phyloP scores from a whole-genome alignment of 208 protist genomes.

The Leishmania martiniquensis region DNA sequence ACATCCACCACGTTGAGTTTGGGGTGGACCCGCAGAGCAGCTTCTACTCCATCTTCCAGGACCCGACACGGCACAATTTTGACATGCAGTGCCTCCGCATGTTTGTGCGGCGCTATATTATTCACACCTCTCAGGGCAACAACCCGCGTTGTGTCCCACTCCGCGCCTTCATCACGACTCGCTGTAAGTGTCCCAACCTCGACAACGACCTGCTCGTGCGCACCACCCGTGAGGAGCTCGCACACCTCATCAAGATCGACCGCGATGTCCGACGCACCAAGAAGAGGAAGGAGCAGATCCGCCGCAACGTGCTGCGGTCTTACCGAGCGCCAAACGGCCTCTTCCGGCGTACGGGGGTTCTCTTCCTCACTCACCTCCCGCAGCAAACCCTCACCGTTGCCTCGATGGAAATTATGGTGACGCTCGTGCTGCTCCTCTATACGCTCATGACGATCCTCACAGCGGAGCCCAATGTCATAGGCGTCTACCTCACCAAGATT shows the following conservation, averaged over 20 bases:
- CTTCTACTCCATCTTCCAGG: slow-evolving; percentile 69
- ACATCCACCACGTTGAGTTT: slow-evolving; percentile 81
- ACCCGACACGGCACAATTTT: slow-evolving; percentile 51
- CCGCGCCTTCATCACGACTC: slow-evolving; percentile 62
- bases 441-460: slow-evolving; percentile 33
- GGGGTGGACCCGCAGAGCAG: slow-evolving; percentile 47
- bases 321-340: slow-evolving; percentile 50
- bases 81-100: slow-evolving; percentile 89
- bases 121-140: slow-evolving; percentile 77
- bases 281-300: slow-evolving; percentile 31
- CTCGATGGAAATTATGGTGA: slow-evolving; percentile 45
- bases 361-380: slow-evolving; percentile 72
- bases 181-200: slow-evolving; percentile 56
- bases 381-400: slow-evolving; percentile 68
- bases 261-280: slow-evolving; percentile 52
- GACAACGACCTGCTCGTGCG: slow-evolving; percentile 59
- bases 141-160: slow-evolving; percentile 68
- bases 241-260: slow-evolving; percentile 66
- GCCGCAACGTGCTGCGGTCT: slow-evolving; percentile 31
- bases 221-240: slow-evolving; percentile 67
- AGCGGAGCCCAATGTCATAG: slow-evolving; percentile 15
- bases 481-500: slow-evolving; percentile 39
- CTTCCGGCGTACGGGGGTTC: slow-evolving; percentile 56
- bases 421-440: slow-evolving; percentile 35
- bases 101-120: slow-evolving; percentile 82